Percentiles rank a stretch among this genome's conserved stretches.
These are phyloP conservation scores for Colletotrichum navitas DNA, from an alignment of 2,329 filamentous ascomycete species.

Conservation along the genomic window DNA sequence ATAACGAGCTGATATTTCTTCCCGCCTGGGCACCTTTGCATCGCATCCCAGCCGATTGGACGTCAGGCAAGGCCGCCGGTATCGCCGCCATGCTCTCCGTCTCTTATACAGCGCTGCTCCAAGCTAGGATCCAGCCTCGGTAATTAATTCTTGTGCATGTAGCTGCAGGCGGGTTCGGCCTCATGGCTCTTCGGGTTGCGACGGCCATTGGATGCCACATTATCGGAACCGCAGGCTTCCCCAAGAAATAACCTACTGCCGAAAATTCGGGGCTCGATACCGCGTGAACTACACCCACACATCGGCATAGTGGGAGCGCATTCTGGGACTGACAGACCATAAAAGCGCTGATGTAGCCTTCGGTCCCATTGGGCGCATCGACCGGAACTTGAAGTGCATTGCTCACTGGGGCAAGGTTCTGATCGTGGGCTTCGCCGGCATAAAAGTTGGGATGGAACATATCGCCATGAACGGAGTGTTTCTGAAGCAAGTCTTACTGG, in stretches of 20 bases:
- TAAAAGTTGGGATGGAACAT: conserved; percentile 64
- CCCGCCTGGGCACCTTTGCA: conserved; percentile 52
- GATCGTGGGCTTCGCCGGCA: conserved; percentile 69
- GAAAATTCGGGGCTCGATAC: conserved; percentile 54
- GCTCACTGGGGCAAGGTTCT: conserved; percentile 67
- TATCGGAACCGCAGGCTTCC: conserved; percentile 63
- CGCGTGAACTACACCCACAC: conserved; percentile 56
- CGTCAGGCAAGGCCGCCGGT: conserved; percentile 63
- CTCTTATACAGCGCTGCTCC: conserved; percentile 63
- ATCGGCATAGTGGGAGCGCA: conserved; percentile 62
- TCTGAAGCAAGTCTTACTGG: conserved; percentile 64
- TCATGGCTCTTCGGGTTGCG: conserved; percentile 68
- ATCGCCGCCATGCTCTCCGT: conserved; percentile 66
- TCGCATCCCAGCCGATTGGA: conserved; percentile 58
- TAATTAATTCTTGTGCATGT: conserved; percentile 68
- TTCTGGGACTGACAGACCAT: conserved; percentile 60
- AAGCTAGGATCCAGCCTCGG: conserved; percentile 56
- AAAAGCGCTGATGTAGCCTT: conserved; percentile 69
- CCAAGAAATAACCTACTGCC: conserved; percentile 59
- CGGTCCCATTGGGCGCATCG: conserved; percentile 69
- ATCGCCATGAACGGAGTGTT: conserved; percentile 67
- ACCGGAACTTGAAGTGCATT: conserved; percentile 65
- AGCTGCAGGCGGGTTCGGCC: conserved; percentile 67
- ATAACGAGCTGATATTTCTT: conserved; percentile 63
- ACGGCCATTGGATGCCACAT: conserved; percentile 65